Conservation (phyloP, 305 asterid genomes). For the Plantago lanceolata region DNA sequence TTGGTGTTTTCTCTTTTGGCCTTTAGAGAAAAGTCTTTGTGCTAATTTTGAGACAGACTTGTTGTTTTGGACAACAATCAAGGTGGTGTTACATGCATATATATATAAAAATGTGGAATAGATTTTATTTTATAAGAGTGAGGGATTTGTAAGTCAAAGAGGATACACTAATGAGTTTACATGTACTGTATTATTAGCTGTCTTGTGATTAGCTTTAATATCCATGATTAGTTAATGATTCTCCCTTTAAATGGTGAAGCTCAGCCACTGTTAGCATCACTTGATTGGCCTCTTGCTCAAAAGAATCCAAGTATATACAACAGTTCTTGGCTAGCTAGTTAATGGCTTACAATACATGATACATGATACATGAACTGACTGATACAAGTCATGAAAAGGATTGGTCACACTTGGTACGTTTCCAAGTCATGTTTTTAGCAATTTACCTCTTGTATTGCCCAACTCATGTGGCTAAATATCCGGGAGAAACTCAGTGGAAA, state of each 20-base stretch:
- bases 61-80: conserved; percentile 23
- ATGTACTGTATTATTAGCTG: conserved; percentile 8
- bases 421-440: background rate
- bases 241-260: background rate
- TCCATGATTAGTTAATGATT: conserved; percentile 19
- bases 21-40: conserved; percentile 21
- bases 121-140: background rate
- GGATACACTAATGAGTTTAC: conserved; percentile 24
- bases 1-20: conserved; percentile 4
- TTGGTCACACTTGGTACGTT: background rate
- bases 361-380: background rate
- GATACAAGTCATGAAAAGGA: background rate
- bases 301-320: conserved; percentile 19
- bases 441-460: background rate
- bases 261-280: conserved; percentile 9
- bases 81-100: conserved; percentile 16
- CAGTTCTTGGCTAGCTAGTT: conserved; percentile 4
- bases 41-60: conserved; percentile 23
- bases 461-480: background rate
- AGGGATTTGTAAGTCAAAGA: conserved; percentile 33
- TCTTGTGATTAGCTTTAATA: conserved; percentile 22
- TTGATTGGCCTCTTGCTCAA: conserved; percentile 7
- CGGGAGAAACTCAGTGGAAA: too few species aligned
- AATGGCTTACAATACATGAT: background rate
- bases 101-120: background rate